Evolutionary conservation across 805 yeast genomes (phyloP), one percentile per base, ranked within the genome.

Genomic region (Clavispora vitiphila): DNA sequence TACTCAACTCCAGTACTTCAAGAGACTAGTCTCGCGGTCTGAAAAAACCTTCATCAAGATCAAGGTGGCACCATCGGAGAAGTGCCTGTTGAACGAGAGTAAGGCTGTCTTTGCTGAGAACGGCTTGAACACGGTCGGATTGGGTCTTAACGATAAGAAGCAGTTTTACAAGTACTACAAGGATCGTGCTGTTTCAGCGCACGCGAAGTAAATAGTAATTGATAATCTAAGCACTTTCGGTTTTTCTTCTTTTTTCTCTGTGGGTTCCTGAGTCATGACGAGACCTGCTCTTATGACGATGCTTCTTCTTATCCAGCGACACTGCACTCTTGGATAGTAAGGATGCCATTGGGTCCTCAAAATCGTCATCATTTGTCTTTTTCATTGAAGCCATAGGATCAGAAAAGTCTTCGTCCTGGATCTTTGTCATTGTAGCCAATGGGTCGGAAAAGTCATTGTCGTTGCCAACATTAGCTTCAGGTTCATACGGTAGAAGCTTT

Each of bases 81-180:
- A 47, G 10, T 51, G 48, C 21, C 57, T 56, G 9, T 38, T 49
- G 31, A 44, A 37, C 12, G 47, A 41, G 14, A 41, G 59, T 25
- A 62, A 54, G 42, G 45, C 50, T 22, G 55, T 64, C 14, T 69
- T 64, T 42, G 63, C 60, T 32, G 57, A 62, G 34, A 62, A 65
- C 34, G 58, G 62, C 10, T 59, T 69, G 47, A 61, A 47, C 38
- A 48, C 52, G 16, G 63, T 69, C 6, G 62, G 59, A 29, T 61
- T 69, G 48, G 47, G 56, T 19, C 44, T 62, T 12, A 39, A 41
- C 7, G 61, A 61, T 25, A 69, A 69, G 49, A 42, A 41, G 29
- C 56, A 56, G 40, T 69, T 69, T 42, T 48, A 46, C 39, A 43
- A 46, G 15, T 50, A 47, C 40, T 50, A 42, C 34, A 46, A 41